Conservation (phyloP, 352 stramenopile species). For the Globisporangium parvum region DNA sequence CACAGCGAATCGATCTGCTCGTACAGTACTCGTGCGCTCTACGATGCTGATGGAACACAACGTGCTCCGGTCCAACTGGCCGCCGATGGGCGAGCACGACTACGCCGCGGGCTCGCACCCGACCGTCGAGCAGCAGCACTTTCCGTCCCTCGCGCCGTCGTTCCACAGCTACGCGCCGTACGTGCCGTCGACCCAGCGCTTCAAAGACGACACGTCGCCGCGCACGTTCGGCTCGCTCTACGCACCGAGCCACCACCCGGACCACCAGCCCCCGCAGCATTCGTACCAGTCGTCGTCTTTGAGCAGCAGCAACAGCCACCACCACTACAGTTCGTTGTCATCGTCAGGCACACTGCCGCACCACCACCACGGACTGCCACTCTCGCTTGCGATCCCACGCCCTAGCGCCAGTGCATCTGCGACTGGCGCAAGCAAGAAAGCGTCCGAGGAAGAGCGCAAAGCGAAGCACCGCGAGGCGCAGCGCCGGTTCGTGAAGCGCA, state of each 20-base stretch:
- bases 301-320: background rate
- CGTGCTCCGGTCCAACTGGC: slow-evolving; percentile 15
- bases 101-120: slow-evolving; percentile 9
- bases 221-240: slow-evolving; percentile 17
- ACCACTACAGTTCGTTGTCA: background rate
- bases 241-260: slow-evolving; percentile 1
- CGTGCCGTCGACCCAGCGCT: slow-evolving; percentile 8
- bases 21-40: background rate
- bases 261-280: background rate
- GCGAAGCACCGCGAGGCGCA: slow-evolving; percentile 50
- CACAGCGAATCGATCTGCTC: background rate
- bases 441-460: slow-evolving; percentile 42
- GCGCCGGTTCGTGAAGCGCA: slow-evolving; percentile 41
- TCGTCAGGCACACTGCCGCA: slow-evolving; percentile 1
- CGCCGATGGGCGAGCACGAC: slow-evolving; percentile 10
- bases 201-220: slow-evolving; percentile 14
- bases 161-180: slow-evolving; percentile 14
- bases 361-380: slow-evolving; percentile 11
- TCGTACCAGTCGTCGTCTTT: background rate
- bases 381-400: slow-evolving; percentile 13
- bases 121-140: slow-evolving; percentile 17
- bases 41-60: slow-evolving; percentile 19
- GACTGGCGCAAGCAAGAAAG: slow-evolving; percentile 9
- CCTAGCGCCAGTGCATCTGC: background rate
- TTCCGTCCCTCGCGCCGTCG: slow-evolving; percentile 12